These are phyloP conservation scores for Fusarium pseudograminearum DNA, from an alignment of 2,329 filamentous ascomycete species.

Conservation along the genomic window DNA sequence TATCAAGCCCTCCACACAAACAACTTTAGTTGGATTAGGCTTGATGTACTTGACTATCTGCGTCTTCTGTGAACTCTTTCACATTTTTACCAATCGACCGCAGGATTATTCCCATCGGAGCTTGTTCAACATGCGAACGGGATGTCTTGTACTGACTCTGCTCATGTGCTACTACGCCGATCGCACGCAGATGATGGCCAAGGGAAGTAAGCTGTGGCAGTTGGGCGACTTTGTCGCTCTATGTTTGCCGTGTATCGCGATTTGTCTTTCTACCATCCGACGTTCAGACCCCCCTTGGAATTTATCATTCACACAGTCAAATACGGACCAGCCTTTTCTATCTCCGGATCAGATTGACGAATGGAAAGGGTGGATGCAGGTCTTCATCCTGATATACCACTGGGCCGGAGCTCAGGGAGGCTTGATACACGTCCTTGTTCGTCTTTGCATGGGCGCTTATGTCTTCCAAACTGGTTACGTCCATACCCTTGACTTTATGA, in stretches of 20 bases:
- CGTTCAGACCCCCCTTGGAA: neutral
- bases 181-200: slow-evolving; percentile 44
- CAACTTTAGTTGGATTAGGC: slow-evolving; percentile 26
- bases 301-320: fast-evolving
- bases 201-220: slow-evolving; percentile 28
- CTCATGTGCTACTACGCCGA: slow-evolving; percentile 45
- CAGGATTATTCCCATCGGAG: neutral
- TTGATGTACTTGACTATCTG: slow-evolving; percentile 26
- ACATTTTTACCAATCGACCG: neutral
- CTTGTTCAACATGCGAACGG: slow-evolving; percentile 38
- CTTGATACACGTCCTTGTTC: slow-evolving; percentile 65
- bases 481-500: slow-evolving; percentile 69
- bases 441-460: slow-evolving; percentile 66
- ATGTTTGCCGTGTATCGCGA: neutral
- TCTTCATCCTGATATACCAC: slow-evolving; percentile 64
- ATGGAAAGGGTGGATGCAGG: slow-evolving; percentile 75
- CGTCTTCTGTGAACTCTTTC: slow-evolving; percentile 4
- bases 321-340: neutral
- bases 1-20: slow-evolving; percentile 33
- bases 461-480: slow-evolving; percentile 72
- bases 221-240: slow-evolving; percentile 35
- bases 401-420: slow-evolving; percentile 63
- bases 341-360: slow-evolving; percentile 65
- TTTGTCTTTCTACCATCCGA: slow-evolving; percentile 26
- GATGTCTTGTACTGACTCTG: slow-evolving; percentile 39